Evolutionary conservation across 2,329 filamentous ascomycete genomes (phyloP).

Genomic region (Paecilomyces fulvus): DNA sequence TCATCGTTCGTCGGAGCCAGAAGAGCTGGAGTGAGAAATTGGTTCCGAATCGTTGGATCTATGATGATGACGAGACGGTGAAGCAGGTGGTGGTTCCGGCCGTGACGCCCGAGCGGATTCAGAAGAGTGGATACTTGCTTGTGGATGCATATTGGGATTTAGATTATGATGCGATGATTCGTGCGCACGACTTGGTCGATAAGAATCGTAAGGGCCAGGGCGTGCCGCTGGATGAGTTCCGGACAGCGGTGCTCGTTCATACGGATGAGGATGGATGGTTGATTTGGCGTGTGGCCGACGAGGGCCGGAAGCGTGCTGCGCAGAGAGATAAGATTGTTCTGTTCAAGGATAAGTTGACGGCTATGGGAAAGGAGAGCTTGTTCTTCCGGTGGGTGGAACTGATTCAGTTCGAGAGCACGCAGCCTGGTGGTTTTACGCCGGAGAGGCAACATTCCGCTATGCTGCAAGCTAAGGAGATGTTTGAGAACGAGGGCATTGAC

Average conservation of each 20-base stretch:
- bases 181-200: constrained; percentile 62
- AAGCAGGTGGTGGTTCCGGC: constrained; percentile 57
- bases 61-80: constrained; percentile 46
- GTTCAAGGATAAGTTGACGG: constrained; percentile 67
- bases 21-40: constrained; percentile 59
- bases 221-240: constrained; percentile 57
- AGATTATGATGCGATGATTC: constrained; percentile 73
- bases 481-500: constrained; percentile 66
- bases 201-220: constrained; percentile 18
- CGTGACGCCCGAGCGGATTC: constrained; percentile 57
- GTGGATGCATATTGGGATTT: constrained; percentile 82
- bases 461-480: constrained; percentile 65
- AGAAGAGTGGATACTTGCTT: constrained; percentile 80
- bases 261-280: constrained; percentile 63
- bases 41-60: constrained; percentile 37
- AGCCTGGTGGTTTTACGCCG: constrained; percentile 67
- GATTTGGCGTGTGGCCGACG: constrained; percentile 51
- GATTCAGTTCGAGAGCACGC: constrained; percentile 76
- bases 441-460: constrained; percentile 67
- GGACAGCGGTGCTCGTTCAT: constrained; percentile 61
- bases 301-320: not conserved
- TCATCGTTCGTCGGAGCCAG: constrained; percentile 68
- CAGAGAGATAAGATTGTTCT: constrained; percentile 61
- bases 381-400: constrained; percentile 93
- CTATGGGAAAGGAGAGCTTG: constrained; percentile 74